These are phyloP conservation scores for Aeminium ludgeri DNA, from an alignment of 495 filamentous ascomycete genomes.

Conservation along the genomic window DNA sequence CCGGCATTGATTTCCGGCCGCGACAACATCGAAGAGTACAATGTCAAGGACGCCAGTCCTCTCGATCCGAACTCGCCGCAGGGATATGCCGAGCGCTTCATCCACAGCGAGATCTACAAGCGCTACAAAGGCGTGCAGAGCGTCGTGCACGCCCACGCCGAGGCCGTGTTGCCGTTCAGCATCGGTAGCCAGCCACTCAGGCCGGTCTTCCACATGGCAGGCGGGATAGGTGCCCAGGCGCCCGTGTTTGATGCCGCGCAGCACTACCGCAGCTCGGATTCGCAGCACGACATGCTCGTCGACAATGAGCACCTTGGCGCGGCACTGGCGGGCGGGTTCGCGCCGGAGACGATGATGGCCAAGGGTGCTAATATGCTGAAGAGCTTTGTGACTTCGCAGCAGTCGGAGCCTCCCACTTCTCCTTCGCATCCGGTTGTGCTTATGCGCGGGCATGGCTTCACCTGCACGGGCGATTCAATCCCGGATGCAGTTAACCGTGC, in stretches of 20 bases:
- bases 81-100: conserved; percentile 22
- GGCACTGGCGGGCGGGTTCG: conserved; percentile 25
- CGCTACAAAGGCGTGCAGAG: conserved; percentile 13
- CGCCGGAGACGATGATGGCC: neutral
- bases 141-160: conserved; percentile 16
- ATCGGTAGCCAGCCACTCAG: conserved; percentile 12
- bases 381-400: conserved; percentile 7
- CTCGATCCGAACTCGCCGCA: conserved; percentile 15
- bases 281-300: conserved; percentile 24
- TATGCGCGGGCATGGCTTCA: conserved; percentile 26
- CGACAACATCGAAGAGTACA: conserved; percentile 23
- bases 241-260: conserved; percentile 22
- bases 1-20: conserved; percentile 20
- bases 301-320: conserved; percentile 30
- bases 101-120: conserved; percentile 22
- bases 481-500: conserved; percentile 23
- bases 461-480: conserved; percentile 17
- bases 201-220: conserved; percentile 31
- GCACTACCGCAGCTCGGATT: conserved; percentile 18
- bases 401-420: conserved; percentile 1
- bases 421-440: conserved; percentile 17
- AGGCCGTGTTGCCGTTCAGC: conserved; percentile 14
- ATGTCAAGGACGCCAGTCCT: conserved; percentile 19
- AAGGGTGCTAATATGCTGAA: conserved; percentile 5
- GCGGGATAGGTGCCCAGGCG: conserved; percentile 29